Conservation (phyloP, 2,329 filamentous ascomycete species). For the Penicillium oxalicum region DNA sequence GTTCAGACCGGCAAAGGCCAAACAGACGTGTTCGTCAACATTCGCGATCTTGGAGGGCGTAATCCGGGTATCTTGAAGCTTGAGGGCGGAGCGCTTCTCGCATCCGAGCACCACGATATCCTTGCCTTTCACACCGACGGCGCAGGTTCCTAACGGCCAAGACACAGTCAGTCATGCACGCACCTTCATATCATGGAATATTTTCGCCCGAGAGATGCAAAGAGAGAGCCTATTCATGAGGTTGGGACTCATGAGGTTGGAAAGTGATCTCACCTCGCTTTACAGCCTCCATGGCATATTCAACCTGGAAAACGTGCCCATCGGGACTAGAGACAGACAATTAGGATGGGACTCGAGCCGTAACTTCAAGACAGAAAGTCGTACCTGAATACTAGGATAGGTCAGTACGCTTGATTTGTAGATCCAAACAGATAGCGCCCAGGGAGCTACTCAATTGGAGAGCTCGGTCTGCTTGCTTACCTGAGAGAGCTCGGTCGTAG, state of each 20-base stretch:
- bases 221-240: conserved; percentile 5
- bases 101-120: conserved; percentile 95
- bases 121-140: conserved; percentile 90
- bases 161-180: conserved; percentile 4
- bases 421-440: conserved; percentile 23
- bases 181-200: not conserved
- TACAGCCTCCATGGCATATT: conserved; percentile 97
- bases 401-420: conserved; percentile 36
- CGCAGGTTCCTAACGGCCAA: conserved; percentile 70
- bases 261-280: conserved; percentile 69
- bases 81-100: conserved; percentile 98
- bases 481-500: conserved; percentile 98
- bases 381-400: conserved; percentile 72
- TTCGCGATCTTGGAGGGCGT: conserved; percentile 98
- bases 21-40: conserved; percentile 90
- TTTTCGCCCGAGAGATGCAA: conserved; percentile 15
- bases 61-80: conserved; percentile 97
- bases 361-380: conserved; percentile 8
- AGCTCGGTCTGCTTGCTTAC: conserved; percentile 51
- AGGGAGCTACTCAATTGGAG: conserved; percentile 19
- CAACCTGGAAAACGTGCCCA: conserved; percentile 98
- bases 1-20: conserved; percentile 95
- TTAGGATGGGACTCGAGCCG: conserved; percentile 40
- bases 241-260: conserved; percentile 6
- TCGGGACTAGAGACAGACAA: conserved; percentile 65